Evolutionary conservation across 2,329 filamentous ascomycete genomes (phyloP), one percentile per base, ranked within the genome.

Genomic region (Fusarium papillatum): DNA sequence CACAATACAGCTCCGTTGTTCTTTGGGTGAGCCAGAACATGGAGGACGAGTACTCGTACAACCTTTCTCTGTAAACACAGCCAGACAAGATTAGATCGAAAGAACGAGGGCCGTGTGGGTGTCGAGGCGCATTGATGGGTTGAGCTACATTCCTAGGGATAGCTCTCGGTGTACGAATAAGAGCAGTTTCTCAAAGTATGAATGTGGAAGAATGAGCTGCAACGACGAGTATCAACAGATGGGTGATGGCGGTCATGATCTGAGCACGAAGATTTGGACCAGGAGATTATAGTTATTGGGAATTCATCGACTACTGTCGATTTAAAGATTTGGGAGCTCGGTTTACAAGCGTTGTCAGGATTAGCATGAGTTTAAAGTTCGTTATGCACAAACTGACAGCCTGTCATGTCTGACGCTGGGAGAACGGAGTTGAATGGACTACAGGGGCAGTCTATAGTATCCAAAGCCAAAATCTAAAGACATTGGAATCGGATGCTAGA

Each of bases 21-120:
- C 87, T 93, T 50, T 93, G 92, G 92, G 84, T 93, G 67, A 92
- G 89, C 84, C 92, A 93, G 87, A 93, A 93, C 79, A 93, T 93
- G 90, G 92, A 93, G 85, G 92, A 93, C 79, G 92, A 93, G 83
- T 93, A 93, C 78, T 89, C 91, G 59, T 93, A 93, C 83, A 93
- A 93, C 82, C 83, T 93, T 76, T 88, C 91, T 71, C 86, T 93
- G 74, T 92, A 82, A 84, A 64, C 55, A 60, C 24, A 36, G 16
- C 53, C 24, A 62, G 48, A 19, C 63, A 39, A 57, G 22, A 34
- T 36, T n/a, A 57, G 34, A 61, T 68, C 53, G 34, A 38, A 69
- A 67, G 50, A 64, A 68, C n/a, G 39, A 63, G 24, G 39, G 53
- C 26, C n/a, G 31, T 24, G 36, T 55, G 48, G 46, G 36, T 64